Percentiles rank a stretch among this genome's conserved stretches.
These are phyloP conservation scores for Colletotrichum zoysiae DNA, from an alignment of 2,329 filamentous ascomycete genomes.

Conservation along the genomic window DNA sequence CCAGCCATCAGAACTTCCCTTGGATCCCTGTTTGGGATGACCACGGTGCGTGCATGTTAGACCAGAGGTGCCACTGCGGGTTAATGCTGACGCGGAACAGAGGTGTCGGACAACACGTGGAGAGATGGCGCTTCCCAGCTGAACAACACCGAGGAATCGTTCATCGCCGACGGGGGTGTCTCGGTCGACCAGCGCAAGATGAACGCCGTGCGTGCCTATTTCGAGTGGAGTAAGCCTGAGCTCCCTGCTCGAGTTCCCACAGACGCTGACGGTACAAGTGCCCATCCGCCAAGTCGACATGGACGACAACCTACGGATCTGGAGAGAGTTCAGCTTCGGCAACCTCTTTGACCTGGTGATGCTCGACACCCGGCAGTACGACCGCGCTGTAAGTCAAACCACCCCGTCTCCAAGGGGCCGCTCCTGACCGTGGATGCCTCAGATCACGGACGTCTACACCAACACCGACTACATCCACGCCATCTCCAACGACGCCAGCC, in stretches of 20 bases:
- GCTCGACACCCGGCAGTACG: conserved; percentile 77
- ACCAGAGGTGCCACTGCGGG: fast-evolving
- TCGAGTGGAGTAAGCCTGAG: conserved; percentile 65
- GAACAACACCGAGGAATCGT: conserved; percentile 77
- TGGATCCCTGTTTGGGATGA: conserved; percentile 63
- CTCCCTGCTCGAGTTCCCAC: neutral
- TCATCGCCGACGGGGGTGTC: conserved; percentile 69
- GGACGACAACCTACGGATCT: conserved; percentile 77
- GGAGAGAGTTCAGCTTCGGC: conserved; percentile 75
- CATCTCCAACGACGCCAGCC: conserved; percentile 75
- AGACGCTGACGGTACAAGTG: conserved; percentile 15
- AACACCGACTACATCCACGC: conserved; percentile 72
- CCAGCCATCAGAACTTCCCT: conserved; percentile 56
- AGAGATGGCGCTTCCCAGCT: conserved; percentile 70
- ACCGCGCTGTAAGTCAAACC: conserved; percentile 55
- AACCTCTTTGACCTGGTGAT: conserved; percentile 76
- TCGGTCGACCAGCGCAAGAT: conserved; percentile 80
- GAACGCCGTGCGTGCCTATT: conserved; percentile 78
- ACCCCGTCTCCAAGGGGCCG: too few relatives aligned
- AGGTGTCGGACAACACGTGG: conserved; percentile 74
- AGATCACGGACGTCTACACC: conserved; percentile 58
- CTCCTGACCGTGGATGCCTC: neutral
- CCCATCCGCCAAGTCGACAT: conserved; percentile 68
- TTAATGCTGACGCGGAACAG: conserved; percentile 44
- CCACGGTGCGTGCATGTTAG: conserved; percentile 60